Evolutionary conservation across 345 rosid species (phyloP), one percentile per base, ranked within the genome.

Genomic region (Nephelium lappaceum): DNA sequence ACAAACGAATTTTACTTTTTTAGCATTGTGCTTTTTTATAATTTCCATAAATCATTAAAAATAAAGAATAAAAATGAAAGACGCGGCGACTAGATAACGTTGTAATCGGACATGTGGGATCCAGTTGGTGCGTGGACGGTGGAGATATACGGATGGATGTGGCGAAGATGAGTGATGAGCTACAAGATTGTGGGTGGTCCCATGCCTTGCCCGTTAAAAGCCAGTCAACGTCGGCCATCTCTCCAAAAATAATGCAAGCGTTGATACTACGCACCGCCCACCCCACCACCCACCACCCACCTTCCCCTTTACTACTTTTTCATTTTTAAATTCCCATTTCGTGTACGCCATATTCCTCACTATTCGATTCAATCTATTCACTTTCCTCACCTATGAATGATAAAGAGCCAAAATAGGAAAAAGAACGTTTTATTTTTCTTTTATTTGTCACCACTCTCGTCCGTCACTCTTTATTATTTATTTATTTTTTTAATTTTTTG

Each of bases 191-290:
- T 4, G 0, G 8, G 58, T 61, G 77, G 69, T 74, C 27, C 51
- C 51, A 0, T 5, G 8, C 51, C 8, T 5, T 45, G 36, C 76
- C 67, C 38, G 11, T 21, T 39, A 0, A 16, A 23, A 12, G 36
- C 63, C 25, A 49, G 72, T 42, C 72, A 57, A 65, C 45, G 24
- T 62, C 68, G 11, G 58, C 57, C 42, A 9, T 49, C 6, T 10
- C 53, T 47, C 11, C 41, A 57, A 21, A 19, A 57, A 18, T 3
- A 38, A 73, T 14, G 24, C 47, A 27, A 70, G 89, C 89, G 87
- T 84, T 67, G 3, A 47, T 64, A 10, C 82, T 62, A 84, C 86
- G 87, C 89, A 82, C 86, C 83, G 81, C 76, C 85, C 79, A 55
- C 7, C 43, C 0, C 31, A 39, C 16, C 42, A 0, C 18, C 31